phyloP scores from a whole-genome alignment of 1,284 basidiomycete species.

The Neolentinus lepideus region DNA sequence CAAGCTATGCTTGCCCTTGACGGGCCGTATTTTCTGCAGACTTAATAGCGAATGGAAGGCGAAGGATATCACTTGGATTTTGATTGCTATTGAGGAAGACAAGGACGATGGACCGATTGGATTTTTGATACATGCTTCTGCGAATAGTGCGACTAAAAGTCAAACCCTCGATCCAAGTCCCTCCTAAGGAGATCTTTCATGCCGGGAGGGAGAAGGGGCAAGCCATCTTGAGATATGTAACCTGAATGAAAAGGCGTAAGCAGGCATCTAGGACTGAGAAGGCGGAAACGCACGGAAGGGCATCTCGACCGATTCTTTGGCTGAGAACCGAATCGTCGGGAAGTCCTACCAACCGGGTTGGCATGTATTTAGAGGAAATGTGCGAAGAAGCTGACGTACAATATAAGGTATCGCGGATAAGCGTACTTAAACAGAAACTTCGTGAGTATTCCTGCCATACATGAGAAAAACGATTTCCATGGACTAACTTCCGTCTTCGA shows the following conservation, averaged over 20 bases:
- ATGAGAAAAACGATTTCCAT: constrained; percentile 4
- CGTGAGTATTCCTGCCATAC: neutral
- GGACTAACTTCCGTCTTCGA: constrained; percentile 65
- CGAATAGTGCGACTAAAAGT: constrained; percentile 37
- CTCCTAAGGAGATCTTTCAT: constrained; percentile 82
- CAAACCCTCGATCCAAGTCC: constrained; percentile 84
- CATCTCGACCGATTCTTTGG: constrained; percentile 88
- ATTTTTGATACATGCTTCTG: neutral
- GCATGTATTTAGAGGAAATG: neutral
- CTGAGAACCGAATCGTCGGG: constrained; percentile 83
- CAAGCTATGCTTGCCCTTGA: too few relatives aligned
- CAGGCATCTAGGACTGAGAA: constrained; percentile 1
- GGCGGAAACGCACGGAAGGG: constrained; percentile 66
- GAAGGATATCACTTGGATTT: too few relatives aligned
- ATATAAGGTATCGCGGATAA: constrained; percentile 70
- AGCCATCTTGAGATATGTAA: constrained; percentile 47
- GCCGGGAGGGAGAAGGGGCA: constrained; percentile 80
- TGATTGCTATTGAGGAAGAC: too few relatives aligned
- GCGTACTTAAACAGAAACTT: constrained; percentile 36
- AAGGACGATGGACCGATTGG: too few relatives aligned
- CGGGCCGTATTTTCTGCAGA: too few relatives aligned
- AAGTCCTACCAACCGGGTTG: constrained; percentile 45
- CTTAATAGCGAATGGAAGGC: too few relatives aligned
- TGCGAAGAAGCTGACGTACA: constrained; percentile 31
- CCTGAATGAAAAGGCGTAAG: constrained; percentile 28